Evolutionary conservation across 2,329 filamentous ascomycete genomes (phyloP), one percentile per base, ranked within the genome.

Genomic region (Pseudogymnoascus sp.): DNA sequence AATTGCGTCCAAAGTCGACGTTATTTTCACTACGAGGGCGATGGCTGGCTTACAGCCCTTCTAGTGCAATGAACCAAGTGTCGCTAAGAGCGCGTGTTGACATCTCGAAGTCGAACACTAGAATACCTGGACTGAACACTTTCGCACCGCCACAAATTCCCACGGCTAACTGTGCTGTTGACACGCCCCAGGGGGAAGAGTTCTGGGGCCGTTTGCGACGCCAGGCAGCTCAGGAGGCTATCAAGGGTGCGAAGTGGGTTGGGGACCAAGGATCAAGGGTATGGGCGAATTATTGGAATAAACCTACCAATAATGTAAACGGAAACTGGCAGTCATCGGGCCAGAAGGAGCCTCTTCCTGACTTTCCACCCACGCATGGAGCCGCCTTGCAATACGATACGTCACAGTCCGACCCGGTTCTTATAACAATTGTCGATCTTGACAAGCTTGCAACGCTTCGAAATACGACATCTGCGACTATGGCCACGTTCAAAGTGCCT

Each of bases 201-300:
- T 79, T 91, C 66, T 81, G 89, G 73, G 91, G 89, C 74, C 88
- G 89, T 67, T 82, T 93, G 61, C 88, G 91, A 76, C 85, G 90
- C 65, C 89, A 91, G 72, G 88, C 89, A 1, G 90, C 90, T 0
- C 90, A 93, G 70, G 89, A 91, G 70, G 78, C 91, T 43, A 88
- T 92, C 45, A 86, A 89, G 63, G 86, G 87, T 18, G 88, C 87
- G 25, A 88, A 84, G 67, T 92, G 88, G 86, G 84, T 91, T 62
- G 87, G 88, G 2, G 89, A 92, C 70, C 89, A 92, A 71, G 86
- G 90, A 21, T 80, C 86, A 70, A 87, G 91, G 71, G 87, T 88
- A 8, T 91, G 89, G 83, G 91, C 91, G 70, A 88, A 83, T 69
- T 93, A 95, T 75, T 92, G 89, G 84, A 91, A 89, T 70, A 80